Base-by-base conservation (phyloP, 495 filamentous ascomycete species). In the Ascodesmis nigricans region DNA sequence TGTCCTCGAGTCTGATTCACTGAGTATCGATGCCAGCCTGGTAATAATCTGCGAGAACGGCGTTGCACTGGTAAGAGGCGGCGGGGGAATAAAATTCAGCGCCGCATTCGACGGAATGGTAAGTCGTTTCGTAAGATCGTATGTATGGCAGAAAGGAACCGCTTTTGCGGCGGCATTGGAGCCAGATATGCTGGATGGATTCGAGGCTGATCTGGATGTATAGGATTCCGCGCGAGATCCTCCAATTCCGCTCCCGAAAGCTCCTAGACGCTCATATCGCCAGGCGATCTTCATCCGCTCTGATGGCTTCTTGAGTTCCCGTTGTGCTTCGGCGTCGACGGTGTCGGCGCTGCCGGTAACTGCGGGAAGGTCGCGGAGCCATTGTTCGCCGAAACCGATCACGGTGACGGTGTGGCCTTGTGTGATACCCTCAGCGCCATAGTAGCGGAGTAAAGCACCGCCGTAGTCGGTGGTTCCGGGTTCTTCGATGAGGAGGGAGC, bases 271-370 rank as follows among this genome's bases (percentile, higher is more conserved):
- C 53, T 93, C 83, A 57, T 97, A 97, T 54, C 87, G 61, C 87
- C 87, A 97, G 6, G 87, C 87, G 54, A 97, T 97, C 59, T 91
- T 93, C 87, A 97, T 97, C 53, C 69, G 75, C 36, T 90, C 79
- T 6, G 23, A 25, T 11, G 23, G 23, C 19, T 40, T 40, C 19
- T 41, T 16, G 36, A 41, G 52, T 54, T 29, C 55, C 50, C 34
- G 7, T 39, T 63, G 44, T 50, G 49, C 5, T 52, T 43, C 31
- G 57, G 45, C 57, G 44, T 62, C 43, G 40, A 44, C 22, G 52
- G 56, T 45, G 9, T 58, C 62, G 9, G 55, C 56, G 8, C 50
- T 58, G 5, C 62, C 65, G 3, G 53, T 55, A 0, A 64, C 58
- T 0, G 58, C 84, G 7, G 87, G 87, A 13, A 95, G 63, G 43